Conservation (phyloP, 352 stramenopile species). For the Pythium utonaiense region DNA sequence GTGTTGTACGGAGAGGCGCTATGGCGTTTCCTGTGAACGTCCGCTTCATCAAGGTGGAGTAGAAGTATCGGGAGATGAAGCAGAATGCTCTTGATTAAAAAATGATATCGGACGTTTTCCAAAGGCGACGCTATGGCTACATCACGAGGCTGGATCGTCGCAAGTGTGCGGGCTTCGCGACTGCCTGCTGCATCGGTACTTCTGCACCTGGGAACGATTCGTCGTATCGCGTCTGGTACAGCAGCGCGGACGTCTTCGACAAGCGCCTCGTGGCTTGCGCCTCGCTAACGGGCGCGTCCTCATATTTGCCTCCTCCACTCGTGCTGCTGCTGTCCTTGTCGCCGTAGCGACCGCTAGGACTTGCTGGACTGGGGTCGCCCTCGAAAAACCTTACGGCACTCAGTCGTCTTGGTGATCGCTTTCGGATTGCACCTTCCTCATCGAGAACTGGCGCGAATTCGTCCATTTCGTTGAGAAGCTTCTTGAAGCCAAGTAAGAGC, state of each 20-base stretch:
- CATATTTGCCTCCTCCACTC: neutral
- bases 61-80: constrained; percentile 7
- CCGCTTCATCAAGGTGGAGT: constrained; percentile 52
- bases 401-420: constrained; percentile 37
- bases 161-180: constrained; percentile 3
- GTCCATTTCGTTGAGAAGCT: constrained; percentile 49
- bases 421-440: constrained; percentile 39
- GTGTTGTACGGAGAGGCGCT: constrained; percentile 36
- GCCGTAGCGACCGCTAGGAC: neutral
- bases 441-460: constrained; percentile 40
- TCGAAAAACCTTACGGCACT: constrained; percentile 59
- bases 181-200: neutral
- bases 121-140: too few species aligned
- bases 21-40: constrained; percentile 52
- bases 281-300: constrained; percentile 4
- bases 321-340: constrained; percentile 1
- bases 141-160: constrained; percentile 24
- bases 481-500: constrained; percentile 52
- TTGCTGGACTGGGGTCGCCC: constrained; percentile 3
- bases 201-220: constrained; percentile 8
- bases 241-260: constrained; percentile 31
- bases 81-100: neutral
- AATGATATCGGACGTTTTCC: neutral
- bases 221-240: constrained; percentile 71
- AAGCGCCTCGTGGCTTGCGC: constrained; percentile 2